Evolutionary conservation across 2,329 filamentous ascomycete genomes (phyloP), one percentile per base, ranked within the genome.

Genomic region (Calonectria pseudoturangicola): DNA sequence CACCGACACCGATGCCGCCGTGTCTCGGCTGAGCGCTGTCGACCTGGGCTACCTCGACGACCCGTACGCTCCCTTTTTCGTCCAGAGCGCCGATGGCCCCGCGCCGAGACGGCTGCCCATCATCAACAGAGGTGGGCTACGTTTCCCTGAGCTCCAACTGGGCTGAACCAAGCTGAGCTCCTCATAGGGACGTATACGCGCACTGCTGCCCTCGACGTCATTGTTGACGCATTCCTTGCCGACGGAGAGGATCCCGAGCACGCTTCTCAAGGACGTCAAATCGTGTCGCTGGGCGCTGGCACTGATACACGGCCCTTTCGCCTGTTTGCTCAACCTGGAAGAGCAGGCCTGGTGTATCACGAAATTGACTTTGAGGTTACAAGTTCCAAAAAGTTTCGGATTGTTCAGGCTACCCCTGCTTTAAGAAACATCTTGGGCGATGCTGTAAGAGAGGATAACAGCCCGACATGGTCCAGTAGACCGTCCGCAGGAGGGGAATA

Each of bases 251-350:
- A 77, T 4, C 75, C 76, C 2, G 75, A 78, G 41, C 76, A 77
- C n/a, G 33, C 73, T 25, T 28, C 71, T 30, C 66, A 79, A 2
- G 73, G 84, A 54, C 91, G 91, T 74, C 97, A 99, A 82, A 95
- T 99, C 72, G 89, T 99, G 73, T 98, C 96, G 0, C 89, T 99
- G 0, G 97, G 97, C 36, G 96, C 97, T 18, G 97, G 97, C 28
- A 98, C 96, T 13, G 97, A 99, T 82, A 98, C 97, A 8, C 91
- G 97, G 18, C 93, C 92, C 72, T 95, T 98, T 80, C 92, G 95
- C 25, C 86, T 98, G 1, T 89, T 94, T 72, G 84, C 90, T 10
- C 82, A 85, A 18, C 82, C 86, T 0, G 66, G 73, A 8, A 74
- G 79, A 6, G 70, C 79, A 16, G 80, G 83, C 15, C 83, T 98